Evolutionary conservation across 208 protist genomes (phyloP).

Genomic region (Endotrypanum monterogeii): DNA sequence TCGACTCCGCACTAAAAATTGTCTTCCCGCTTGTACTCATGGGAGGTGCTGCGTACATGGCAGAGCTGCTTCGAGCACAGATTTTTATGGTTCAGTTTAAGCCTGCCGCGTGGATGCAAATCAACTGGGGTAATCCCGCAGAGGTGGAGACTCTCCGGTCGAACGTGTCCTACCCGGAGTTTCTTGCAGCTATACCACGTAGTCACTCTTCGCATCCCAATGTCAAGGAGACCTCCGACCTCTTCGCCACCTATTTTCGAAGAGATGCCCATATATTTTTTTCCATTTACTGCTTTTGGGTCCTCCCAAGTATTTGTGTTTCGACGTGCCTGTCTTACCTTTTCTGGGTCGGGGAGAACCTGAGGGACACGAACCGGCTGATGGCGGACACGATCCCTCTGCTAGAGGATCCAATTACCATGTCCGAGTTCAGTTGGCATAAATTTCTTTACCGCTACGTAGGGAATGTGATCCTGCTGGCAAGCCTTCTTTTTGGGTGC

Average conservation of each 20-base stretch:
- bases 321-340: constrained; percentile 58
- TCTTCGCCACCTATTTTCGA: constrained; percentile 62
- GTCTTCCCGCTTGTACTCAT: constrained; percentile 55
- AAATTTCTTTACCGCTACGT: constrained; percentile 44
- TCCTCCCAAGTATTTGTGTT: constrained; percentile 58
- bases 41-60: constrained; percentile 47
- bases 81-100: constrained; percentile 54
- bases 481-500: constrained; percentile 58
- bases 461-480: constrained; percentile 48
- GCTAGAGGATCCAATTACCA: constrained; percentile 72
- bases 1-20: constrained; percentile 44
- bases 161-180: constrained; percentile 38
- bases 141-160: constrained; percentile 16
- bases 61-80: constrained; percentile 70
- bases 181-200: constrained; percentile 31
- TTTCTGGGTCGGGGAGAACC: constrained; percentile 57
- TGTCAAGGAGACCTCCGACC: constrained; percentile 33
- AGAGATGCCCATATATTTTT: constrained; percentile 64
- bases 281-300: constrained; percentile 63
- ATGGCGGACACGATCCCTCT: constrained; percentile 59
- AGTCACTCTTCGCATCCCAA: constrained; percentile 37
- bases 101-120: constrained; percentile 7
- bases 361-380: constrained; percentile 52
- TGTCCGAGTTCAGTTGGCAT: constrained; percentile 46
- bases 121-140: constrained; percentile 28